Conservation (phyloP, 345 rosid genomes). For the Turnera subulata region DNA sequence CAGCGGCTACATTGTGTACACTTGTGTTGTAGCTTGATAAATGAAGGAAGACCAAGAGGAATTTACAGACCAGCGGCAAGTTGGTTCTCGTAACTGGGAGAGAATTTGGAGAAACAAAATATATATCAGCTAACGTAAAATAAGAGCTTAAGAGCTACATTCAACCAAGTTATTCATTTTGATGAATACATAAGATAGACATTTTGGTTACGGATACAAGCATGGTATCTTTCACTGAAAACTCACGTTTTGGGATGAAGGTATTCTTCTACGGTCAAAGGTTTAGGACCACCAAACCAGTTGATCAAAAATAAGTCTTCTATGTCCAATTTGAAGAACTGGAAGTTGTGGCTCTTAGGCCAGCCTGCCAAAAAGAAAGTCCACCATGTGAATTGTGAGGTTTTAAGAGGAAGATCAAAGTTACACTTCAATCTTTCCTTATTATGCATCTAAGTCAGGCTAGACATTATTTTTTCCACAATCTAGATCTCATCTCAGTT, state of each 20-base stretch:
- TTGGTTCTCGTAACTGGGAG: conserved; percentile 23
- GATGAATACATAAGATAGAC: too few species aligned
- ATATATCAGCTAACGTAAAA: not conserved
- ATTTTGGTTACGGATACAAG: not conserved
- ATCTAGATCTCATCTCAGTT: too few species aligned
- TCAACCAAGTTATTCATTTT: not conserved
- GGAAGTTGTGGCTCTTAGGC: conserved; percentile 75
- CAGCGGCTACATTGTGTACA: too few species aligned
- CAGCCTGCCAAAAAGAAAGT: conserved; percentile 49
- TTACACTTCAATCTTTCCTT: too few species aligned
- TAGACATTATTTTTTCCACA: too few species aligned
- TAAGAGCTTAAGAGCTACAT: not conserved
- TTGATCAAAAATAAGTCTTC: conserved; percentile 71
- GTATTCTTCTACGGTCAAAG: conserved; percentile 73
- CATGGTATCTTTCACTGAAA: not conserved
- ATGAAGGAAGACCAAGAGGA: too few species aligned
- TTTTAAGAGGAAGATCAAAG: too few species aligned
- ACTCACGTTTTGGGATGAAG: conserved; percentile 60
- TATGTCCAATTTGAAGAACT: conserved; percentile 64
- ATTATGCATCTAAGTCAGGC: too few species aligned
- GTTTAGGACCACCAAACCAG: conserved; percentile 94
- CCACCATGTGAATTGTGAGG: too few species aligned
- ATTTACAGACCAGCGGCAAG: conserved; percentile 1
- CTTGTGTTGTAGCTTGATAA: too few species aligned
- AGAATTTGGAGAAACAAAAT: not conserved